Evolutionary conservation across 805 yeast species (phyloP).

Genomic region (Naumovozyma dairenensis): DNA sequence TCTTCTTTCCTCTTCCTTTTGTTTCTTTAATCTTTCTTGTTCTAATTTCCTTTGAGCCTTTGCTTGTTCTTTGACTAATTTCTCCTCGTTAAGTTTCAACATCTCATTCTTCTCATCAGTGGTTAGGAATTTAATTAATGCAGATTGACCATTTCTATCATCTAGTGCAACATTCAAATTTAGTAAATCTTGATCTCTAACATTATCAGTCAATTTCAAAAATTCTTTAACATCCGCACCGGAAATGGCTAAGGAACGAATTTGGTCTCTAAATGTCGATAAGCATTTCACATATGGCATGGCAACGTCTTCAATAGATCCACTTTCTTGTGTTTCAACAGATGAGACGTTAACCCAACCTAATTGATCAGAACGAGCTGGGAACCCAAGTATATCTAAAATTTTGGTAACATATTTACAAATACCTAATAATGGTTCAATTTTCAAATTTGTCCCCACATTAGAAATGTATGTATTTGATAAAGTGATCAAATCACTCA

Average conservation of each 20-base stretch:
- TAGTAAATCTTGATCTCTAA: constrained; percentile 64
- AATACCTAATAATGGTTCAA: constrained; percentile 57
- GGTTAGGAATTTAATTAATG: constrained; percentile 73
- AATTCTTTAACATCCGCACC: constrained; percentile 42
- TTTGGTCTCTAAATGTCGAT: constrained; percentile 71
- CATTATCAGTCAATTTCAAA: constrained; percentile 59
- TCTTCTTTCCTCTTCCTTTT: constrained; percentile 50
- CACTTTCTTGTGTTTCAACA: constrained; percentile 14
- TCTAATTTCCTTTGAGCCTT: constrained; percentile 40
- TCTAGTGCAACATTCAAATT: constrained; percentile 76
- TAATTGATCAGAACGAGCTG: constrained; percentile 51
- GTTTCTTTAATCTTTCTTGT: constrained; percentile 44
- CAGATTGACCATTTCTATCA: constrained; percentile 75
- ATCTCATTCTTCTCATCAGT: constrained; percentile 60
- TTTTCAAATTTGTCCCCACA: constrained; percentile 41
- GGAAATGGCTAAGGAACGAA: constrained; percentile 65
- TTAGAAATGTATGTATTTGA: constrained; percentile 63
- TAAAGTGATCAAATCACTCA: constrained; percentile 60
- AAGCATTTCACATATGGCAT: constrained; percentile 75
- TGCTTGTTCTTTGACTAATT: constrained; percentile 36
- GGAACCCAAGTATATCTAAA: constrained; percentile 66
- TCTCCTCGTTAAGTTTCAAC: constrained; percentile 43
- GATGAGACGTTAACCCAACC: constrained; percentile 62
- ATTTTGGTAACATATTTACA: constrained; percentile 65
- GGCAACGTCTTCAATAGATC: constrained; percentile 51